These are phyloP conservation scores for Didymella sp. DNA, from an alignment of 2,329 filamentous ascomycete species.

Conservation along the genomic window DNA sequence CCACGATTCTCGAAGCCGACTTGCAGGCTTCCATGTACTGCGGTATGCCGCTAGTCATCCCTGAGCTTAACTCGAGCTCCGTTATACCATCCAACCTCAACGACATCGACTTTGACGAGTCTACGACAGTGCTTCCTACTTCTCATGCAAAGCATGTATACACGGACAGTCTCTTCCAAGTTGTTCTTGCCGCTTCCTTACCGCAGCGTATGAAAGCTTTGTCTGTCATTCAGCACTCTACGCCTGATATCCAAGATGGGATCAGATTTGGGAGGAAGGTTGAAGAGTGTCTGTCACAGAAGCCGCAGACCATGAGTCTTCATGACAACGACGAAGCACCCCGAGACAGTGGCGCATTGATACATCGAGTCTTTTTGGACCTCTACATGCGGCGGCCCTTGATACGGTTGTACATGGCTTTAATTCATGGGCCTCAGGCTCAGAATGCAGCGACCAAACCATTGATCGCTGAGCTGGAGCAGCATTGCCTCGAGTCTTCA, in stretches of 20 bases:
- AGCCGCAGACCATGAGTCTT: conserved; percentile 20
- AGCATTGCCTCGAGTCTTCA: conserved; percentile 30
- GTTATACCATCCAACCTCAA: conserved; percentile 28
- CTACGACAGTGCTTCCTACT: conserved; percentile 13
- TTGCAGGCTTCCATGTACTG: conserved; percentile 37
- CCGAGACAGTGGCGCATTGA: conserved; percentile 17
- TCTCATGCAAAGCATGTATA: conserved; percentile 14
- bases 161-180: conserved; percentile 30
- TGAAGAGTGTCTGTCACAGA: conserved; percentile 20
- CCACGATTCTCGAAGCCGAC: conserved; percentile 53
- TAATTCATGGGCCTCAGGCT: conserved; percentile 26
- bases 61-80: conserved; percentile 18
- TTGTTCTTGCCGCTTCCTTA: conserved; percentile 27
- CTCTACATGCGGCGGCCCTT: conserved; percentile 29
- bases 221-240: conserved; percentile 26
- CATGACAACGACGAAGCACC: conserved; percentile 1
- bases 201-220: conserved; percentile 25
- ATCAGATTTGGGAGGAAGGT: conserved; percentile 20
- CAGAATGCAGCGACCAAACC: neutral
- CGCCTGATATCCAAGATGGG: conserved; percentile 20
- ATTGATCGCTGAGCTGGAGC: conserved; percentile 17
- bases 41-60: conserved; percentile 26
- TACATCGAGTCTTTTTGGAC: conserved; percentile 28
- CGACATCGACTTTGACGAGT: conserved; percentile 29
- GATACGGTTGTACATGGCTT: conserved; percentile 27